Conservation (phyloP, 2,329 filamentous ascomycete genomes). For the Clathrospora elynae region DNA sequence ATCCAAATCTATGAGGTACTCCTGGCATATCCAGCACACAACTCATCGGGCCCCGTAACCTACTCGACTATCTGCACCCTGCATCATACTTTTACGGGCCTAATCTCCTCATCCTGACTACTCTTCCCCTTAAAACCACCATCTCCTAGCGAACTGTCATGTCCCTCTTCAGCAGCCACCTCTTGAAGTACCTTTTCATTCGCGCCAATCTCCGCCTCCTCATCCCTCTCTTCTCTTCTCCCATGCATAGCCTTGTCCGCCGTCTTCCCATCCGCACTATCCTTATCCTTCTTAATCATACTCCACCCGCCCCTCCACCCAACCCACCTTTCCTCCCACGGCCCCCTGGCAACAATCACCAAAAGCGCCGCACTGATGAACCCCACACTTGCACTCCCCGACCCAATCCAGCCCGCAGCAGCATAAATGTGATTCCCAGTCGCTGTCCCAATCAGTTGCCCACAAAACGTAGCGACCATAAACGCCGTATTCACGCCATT, state of each 20-base stretch:
- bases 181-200: constrained; percentile 30
- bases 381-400: constrained; percentile 62
- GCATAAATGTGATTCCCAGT: constrained; percentile 62
- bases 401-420: constrained; percentile 60
- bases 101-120: constrained; percentile 20
- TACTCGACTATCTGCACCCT: neutral
- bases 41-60: too few relatives aligned
- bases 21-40: too few relatives aligned
- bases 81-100: constrained; percentile 14
- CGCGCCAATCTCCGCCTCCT: constrained; percentile 29
- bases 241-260: constrained; percentile 23
- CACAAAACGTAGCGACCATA: constrained; percentile 76
- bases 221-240: constrained; percentile 16
- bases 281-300: constrained; percentile 51
- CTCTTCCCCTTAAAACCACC: constrained; percentile 13
- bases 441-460: constrained; percentile 71
- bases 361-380: constrained; percentile 58
- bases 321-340: constrained; percentile 63
- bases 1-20: too few relatives aligned
- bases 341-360: constrained; percentile 57
- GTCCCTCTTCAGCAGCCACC: constrained; percentile 39
- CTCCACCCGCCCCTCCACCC: constrained; percentile 65
- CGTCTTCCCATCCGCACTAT: constrained; percentile 49
- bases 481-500: constrained; percentile 83
- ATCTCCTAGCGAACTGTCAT: constrained; percentile 22